phyloP scores from a whole-genome alignment of 331 rosid genomes.

The Malus hybrid region DNA sequence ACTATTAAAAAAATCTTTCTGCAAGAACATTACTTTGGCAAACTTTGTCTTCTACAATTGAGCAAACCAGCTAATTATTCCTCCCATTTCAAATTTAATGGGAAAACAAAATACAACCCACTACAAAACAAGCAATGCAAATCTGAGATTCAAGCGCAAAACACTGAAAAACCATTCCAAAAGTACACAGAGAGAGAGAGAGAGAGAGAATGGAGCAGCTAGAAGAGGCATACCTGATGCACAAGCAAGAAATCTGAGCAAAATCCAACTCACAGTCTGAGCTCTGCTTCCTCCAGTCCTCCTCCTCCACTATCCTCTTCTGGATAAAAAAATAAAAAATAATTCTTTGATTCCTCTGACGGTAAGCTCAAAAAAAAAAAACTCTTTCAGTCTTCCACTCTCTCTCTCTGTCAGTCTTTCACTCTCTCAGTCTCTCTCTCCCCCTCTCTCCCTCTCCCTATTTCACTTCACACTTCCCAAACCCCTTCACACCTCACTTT shows the following conservation, averaged over 20 bases:
- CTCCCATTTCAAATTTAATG: conserved; percentile 12
- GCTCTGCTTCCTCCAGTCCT: conserved; percentile 1
- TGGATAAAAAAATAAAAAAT: neutral
- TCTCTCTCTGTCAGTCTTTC: too few species aligned
- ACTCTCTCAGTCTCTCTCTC: neutral
- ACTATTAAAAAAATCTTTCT: conserved; percentile 10
- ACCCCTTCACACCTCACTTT: neutral
- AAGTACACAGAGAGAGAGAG: neutral
- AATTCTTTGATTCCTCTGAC: conserved; percentile 46
- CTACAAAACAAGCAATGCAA: conserved; percentile 25
- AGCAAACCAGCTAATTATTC: conserved; percentile 1
- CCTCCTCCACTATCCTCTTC: neutral
- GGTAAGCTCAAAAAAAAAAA: conserved; percentile 6
- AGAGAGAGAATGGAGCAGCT: neutral
- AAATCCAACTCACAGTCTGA: conserved; percentile 31
- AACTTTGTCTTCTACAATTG: neutral
- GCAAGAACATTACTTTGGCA: conserved; percentile 6
- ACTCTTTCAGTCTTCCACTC: neutral
- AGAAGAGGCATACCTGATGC: conserved; percentile 27
- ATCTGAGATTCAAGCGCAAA: conserved; percentile 47
- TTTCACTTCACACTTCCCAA: neutral
- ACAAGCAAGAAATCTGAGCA: conserved; percentile 38
- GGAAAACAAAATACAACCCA: conserved; percentile 14
- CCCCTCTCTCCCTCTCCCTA: neutral
- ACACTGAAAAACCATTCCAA: conserved; percentile 4